Base-by-base conservation (phyloP, 2,329 filamentous ascomycete species). In the Fusarium pseudoanthophilum region DNA sequence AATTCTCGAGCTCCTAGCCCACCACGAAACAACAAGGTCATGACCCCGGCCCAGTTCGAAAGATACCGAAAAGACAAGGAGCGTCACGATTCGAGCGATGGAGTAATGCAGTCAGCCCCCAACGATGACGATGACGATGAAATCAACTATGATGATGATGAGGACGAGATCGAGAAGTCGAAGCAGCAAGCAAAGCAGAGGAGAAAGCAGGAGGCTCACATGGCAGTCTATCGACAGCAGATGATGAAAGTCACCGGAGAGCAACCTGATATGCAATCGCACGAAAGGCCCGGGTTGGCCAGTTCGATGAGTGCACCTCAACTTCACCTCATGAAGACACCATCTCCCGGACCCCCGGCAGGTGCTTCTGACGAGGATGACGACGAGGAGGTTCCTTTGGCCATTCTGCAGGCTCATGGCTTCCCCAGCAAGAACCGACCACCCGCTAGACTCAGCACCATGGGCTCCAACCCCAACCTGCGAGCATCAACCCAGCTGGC, bases 191-290 rank as follows among this genome's bases (percentile, higher is more conserved):
- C 92, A 24, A 93, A 91, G 80, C 93, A 96, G 80, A 88, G 95
- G 72, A 90, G 91, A 77, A 96, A 95, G 85, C 95, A 97, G 80
- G 94, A 97, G 82, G 95, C 95, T 18, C 94, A 96, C 80, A 92
- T 97, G 86, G 89, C 94, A 4, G 92, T 97, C 4, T 97, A 97
- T 81, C 90, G 95, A 65, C 95, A 97, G 81, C 93, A 96, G 82
- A 97, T 97, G 95, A 97, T 95, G 93, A 97, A 97, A 83, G 92
- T 96, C 36, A 97, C 94, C 2, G 95, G 95, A 53, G 93, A 95
- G 75, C 84, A 78, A 42, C 77, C 77, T 15, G 77, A 78, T 32
- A 59, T 78, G 67, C 70, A 77, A 21, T 53, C 86, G 20, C 78
- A 84, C 16, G 81, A 86, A 32, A 88, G 90, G n/a, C 87, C 89